Percentiles rank a stretch among this genome's conserved stretches.
Conservation (phyloP, 164 flowering plant genomes). For the Euptelea pleiosperma region DNA sequence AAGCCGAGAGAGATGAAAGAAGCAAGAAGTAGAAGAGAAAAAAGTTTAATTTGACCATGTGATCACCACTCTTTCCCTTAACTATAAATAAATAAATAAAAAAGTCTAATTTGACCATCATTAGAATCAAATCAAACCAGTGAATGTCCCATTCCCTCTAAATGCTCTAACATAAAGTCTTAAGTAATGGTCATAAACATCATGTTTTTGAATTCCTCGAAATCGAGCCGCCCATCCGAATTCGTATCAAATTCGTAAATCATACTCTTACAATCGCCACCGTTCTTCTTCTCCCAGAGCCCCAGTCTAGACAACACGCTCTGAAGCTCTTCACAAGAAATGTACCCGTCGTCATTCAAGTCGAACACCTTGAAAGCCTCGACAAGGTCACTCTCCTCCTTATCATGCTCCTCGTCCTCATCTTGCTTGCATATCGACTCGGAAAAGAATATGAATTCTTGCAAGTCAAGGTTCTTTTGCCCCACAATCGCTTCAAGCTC, state of each 20-base stretch:
- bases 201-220: slow-evolving; percentile 34
- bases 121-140: no score
- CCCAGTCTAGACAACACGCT: slow-evolving; percentile 47
- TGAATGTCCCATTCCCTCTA: no score
- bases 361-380: slow-evolving; percentile 71
- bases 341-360: slow-evolving; percentile 61
- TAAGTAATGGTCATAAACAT: slow-evolving; percentile 33
- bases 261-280: slow-evolving; percentile 19
- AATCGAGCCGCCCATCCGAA: slow-evolving; percentile 24
- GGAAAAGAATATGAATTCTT: slow-evolving; percentile 14
- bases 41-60: no score
- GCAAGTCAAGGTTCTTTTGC: not conserved
- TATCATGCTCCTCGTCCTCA: not conserved
- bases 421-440: not conserved
- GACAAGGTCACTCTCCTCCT: slow-evolving; percentile 12
- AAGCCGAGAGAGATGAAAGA: no score
- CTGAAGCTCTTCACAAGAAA: slow-evolving; percentile 56
- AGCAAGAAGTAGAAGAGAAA: no score
- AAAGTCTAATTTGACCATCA: no score
- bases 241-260: slow-evolving; percentile 17
- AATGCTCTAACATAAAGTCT: no score
- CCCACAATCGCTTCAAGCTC: slow-evolving; percentile 9
- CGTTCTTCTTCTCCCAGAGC: slow-evolving; percentile 21
- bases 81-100: no score
- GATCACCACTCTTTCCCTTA: no score